Evolutionary conservation across 257 asterid species (phyloP).

Genomic region (Verbena officinalis): DNA sequence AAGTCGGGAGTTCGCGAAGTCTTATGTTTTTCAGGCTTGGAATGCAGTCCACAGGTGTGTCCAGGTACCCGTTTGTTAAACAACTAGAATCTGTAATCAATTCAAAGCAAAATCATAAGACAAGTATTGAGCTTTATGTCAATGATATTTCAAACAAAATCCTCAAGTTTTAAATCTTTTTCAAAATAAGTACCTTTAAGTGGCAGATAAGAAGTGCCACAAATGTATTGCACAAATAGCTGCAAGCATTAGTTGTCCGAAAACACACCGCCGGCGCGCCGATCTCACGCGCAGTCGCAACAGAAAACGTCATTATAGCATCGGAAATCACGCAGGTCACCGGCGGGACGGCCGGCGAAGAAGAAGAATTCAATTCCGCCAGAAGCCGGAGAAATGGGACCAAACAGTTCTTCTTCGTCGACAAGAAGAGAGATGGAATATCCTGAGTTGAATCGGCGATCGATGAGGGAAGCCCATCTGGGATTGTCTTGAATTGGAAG

Average conservation of each 20-base stretch:
- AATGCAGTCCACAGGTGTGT: slow-evolving; percentile 27
- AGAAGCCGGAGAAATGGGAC: slow-evolving; percentile 35
- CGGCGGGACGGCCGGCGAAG: slow-evolving; percentile 6
- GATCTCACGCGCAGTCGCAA: slow-evolving; percentile 32
- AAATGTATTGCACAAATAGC: background rate
- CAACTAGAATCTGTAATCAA: slow-evolving; percentile 37
- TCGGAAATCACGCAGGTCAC: slow-evolving; percentile 38
- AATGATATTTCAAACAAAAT: too few species aligned
- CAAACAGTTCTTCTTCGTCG: slow-evolving; percentile 26
- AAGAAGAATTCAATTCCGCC: slow-evolving; percentile 9
- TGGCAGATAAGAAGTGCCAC: background rate
- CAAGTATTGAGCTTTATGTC: too few species aligned
- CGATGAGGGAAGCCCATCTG: slow-evolving; percentile 37
- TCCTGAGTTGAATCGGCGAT: slow-evolving; percentile 31
- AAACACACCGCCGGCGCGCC: background rate
- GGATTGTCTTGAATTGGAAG: slow-evolving; percentile 39
- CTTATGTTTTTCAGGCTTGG: slow-evolving; percentile 21
- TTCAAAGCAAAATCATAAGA: too few species aligned
- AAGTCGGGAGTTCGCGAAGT: slow-evolving; percentile 18
- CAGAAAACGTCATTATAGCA: slow-evolving; percentile 28
- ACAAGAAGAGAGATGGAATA: slow-evolving; percentile 24
- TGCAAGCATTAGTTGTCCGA: background rate
- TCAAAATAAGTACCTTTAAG: background rate
- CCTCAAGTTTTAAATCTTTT: too few species aligned
- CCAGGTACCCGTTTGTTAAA: slow-evolving; percentile 30